phyloP scores from a whole-genome alignment of 805 yeast genomes.

The Ogataea salicorniae region DNA sequence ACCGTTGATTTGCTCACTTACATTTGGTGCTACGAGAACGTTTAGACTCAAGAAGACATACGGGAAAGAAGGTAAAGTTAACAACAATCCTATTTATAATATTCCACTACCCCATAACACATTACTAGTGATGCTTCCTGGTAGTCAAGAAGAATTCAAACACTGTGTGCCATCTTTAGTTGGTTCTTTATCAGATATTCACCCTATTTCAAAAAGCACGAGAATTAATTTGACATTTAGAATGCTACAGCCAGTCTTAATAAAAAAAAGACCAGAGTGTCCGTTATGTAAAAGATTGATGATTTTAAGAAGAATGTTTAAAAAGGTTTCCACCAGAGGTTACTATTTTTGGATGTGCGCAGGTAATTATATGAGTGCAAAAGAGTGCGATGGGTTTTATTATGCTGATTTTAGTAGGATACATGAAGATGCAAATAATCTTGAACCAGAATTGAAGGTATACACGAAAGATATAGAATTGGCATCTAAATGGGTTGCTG shows the following conservation, averaged over 20 bases:
- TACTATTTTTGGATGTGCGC: slow-evolving; percentile 67
- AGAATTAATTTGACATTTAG: slow-evolving; percentile 67
- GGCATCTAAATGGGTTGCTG: slow-evolving; percentile 43
- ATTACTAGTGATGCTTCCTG: slow-evolving; percentile 67
- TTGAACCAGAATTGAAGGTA: not conserved
- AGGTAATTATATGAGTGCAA: slow-evolving; percentile 35
- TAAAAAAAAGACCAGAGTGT: slow-evolving; percentile 38
- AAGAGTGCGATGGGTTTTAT: slow-evolving; percentile 44
- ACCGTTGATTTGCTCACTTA: slow-evolving; percentile 59
- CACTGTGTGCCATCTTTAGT: slow-evolving; percentile 53
- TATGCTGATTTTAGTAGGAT: slow-evolving; percentile 44
- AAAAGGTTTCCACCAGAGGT: slow-evolving; percentile 42
- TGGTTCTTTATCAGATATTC: slow-evolving; percentile 32
- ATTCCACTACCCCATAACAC: slow-evolving; percentile 69
- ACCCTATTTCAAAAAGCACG: slow-evolving; percentile 43
- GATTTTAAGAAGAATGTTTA: slow-evolving; percentile 53
- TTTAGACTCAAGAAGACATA: slow-evolving; percentile 51
- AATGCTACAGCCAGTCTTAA: slow-evolving; percentile 39
- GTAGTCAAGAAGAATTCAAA: slow-evolving; percentile 70
- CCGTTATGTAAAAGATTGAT: slow-evolving; percentile 36
- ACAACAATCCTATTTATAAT: slow-evolving; percentile 35
- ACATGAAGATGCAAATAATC: slow-evolving; percentile 16
- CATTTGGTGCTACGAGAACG: slow-evolving; percentile 66
- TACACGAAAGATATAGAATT: slow-evolving; percentile 29
- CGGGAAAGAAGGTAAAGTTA: slow-evolving; percentile 9